Evolutionary conservation across 139 green algal species (phyloP), one percentile per base, ranked within the genome.

Genomic region (Micractinium conductrix): DNA sequence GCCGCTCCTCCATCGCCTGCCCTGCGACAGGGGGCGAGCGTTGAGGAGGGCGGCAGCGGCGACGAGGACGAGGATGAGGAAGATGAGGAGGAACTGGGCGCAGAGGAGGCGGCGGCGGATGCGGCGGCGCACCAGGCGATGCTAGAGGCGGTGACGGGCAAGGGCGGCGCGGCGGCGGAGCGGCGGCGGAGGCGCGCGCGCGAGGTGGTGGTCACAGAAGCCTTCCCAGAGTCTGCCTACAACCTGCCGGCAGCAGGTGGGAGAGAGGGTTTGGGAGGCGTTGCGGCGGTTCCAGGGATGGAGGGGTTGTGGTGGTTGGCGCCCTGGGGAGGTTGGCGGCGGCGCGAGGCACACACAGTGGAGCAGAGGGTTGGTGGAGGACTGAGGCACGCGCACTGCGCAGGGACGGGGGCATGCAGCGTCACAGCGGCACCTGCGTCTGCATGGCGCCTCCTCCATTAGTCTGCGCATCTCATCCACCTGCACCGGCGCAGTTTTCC

Each of bases 181-280:
- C 48, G 37, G 12, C 40, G 40, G 42, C 53, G 60, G 78, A 60
- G 83, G 24, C 74, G 79, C 14, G 44, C 42, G 21, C 75, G 63
- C 55, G 38, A 84, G 30, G 65, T 69, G 19, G 87, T 98, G 0
- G 74, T 94, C 3, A 91, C 85, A 6, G 95, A 98, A 83, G 92
- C 90, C 0, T 94, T 93, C 83, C 92, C 91, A 16, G 95, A 97
- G 69, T 91, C 89, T 17, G 92, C 96, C 82, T 93, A 92, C 80
- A 91, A 93, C 81, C 72, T 97, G 85, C 89, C 89, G 9, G 89
- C 87, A 0, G 63, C 88, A 67, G 91, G 88, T 90, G 76, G 70
- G 76, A 1, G 12, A 0, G 14, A n/a, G 22, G 67, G n/a, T 43
- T 53, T 10, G 14, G 28, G 38, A 55, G 53, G 63, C 28, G 45